Percentiles rank a stretch among this genome's conserved stretches.
Evolutionary conservation across 106 monocot species (phyloP).

Genomic region (Dendrobium huoshanense): DNA sequence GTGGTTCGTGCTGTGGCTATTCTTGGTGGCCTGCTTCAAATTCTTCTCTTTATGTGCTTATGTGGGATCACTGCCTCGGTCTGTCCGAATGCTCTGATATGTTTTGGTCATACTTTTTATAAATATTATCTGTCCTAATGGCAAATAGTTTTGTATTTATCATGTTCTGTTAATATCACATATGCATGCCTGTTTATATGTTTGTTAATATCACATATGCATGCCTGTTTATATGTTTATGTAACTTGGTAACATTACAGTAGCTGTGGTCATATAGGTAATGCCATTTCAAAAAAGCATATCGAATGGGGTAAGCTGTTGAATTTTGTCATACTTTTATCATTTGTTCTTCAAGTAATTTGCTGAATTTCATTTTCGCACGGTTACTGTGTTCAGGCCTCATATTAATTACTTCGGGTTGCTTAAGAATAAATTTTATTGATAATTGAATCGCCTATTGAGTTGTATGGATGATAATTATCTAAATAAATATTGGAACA

Average conservation of each 20-base stretch:
- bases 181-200: not conserved
- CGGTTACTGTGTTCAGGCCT: not conserved
- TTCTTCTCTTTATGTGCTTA: slow-evolving; percentile 90
- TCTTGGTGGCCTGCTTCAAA: slow-evolving; percentile 87
- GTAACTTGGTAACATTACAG: not conserved
- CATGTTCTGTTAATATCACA: not conserved
- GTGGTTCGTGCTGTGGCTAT: slow-evolving; percentile 97
- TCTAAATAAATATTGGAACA: not conserved
- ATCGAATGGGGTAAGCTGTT: not conserved
- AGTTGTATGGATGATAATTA: not conserved
- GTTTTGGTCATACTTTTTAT: not conserved
- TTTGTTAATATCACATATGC: not conserved
- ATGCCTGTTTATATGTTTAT: not conserved
- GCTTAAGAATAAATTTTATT: not conserved
- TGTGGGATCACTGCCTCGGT: slow-evolving; percentile 85
- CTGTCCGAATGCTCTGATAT: slow-evolving; percentile 18
- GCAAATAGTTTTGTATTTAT: not conserved
- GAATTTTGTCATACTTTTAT: not conserved
- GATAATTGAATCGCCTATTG: not conserved
- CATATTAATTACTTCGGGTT: not conserved
- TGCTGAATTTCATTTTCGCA: slow-evolving; percentile 2
- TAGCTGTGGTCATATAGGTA: not conserved
- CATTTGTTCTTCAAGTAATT: not conserved
- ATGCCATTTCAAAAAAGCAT: not conserved
- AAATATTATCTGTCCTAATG: not conserved